Base-by-base conservation (phyloP, 225 moss, liverwort and hornwort genomes). In the Anthoceros angustus region DNA sequence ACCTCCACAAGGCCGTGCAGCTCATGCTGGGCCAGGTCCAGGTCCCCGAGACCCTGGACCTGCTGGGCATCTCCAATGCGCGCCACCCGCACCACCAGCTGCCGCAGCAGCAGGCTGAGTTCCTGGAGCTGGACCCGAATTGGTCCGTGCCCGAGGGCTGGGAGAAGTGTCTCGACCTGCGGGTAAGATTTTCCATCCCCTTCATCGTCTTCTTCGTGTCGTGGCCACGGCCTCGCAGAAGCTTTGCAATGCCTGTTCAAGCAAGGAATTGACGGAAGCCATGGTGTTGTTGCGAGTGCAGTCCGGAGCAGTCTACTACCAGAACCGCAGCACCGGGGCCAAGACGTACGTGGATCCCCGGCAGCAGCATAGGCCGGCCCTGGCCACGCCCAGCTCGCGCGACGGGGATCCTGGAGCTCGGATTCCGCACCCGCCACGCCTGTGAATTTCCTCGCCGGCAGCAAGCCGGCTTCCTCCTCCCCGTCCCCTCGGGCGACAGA, bases 121-220 rank as follows among this genome's bases (percentile, higher is more conserved):
- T 85, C 74, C 66, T 86, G 2, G 87, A 86, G 62, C 79, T 88
- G 5, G 85, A 83, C 64, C 85, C 85, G 15, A 83, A 86, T 77
- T 80, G 72, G 16, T 81, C 81, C 9, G 69, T 81, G 0, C 83
- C 79, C 2, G 70, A 74, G 6, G 79, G 72, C 9, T 88, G 87
- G 87, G 83, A 85, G 76, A 88, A 85, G 73, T 88, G 85, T 46
- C 71, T 88, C 12, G 85, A 86, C 72, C 70, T 88, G 2, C 85
- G 85, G 85, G 85, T 88, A 32, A 38, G 23, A n/a, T 25, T 32
- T 32, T 32, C n/a, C n/a, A 4, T 32, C 32, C 2, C 32, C 32
- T 32, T 4, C 32, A n/a, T 32, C 32, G 1, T 32, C 32, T 32
- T 32, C 4, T 4, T 32, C 4, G 32, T 32, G 32, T 32, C 32